A percentile compares a stretch with the other conserved stretches of the same genome.
Evolutionary conservation across 805 yeast species (phyloP).

Genomic region (Zygosaccharomyces rouxii): DNA sequence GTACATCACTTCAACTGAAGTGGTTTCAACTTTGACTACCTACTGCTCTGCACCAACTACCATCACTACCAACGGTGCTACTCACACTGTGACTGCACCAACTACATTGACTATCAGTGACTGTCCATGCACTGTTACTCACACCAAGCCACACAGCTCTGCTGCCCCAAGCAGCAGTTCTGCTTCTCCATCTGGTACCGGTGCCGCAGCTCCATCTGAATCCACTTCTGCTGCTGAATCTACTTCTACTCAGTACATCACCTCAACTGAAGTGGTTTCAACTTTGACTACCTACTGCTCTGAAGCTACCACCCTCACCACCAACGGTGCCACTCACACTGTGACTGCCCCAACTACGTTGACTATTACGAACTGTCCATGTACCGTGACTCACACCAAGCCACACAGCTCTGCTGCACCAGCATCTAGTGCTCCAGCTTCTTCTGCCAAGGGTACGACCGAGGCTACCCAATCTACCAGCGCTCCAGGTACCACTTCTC

Average conservation of each 20-base stretch:
- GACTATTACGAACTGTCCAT: slow-evolving; percentile 83
- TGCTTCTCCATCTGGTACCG: neutral
- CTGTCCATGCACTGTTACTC: slow-evolving; percentile 65
- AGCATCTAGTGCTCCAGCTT: neutral
- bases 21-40: slow-evolving; percentile 70
- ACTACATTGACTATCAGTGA: slow-evolving; percentile 83
- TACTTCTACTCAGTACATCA: slow-evolving; percentile 23
- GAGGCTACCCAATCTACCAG: slow-evolving; percentile 1
- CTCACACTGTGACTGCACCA: slow-evolving; percentile 72
- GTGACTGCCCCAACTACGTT: slow-evolving; percentile 77
- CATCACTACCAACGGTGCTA: slow-evolving; percentile 57
- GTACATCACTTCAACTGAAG: slow-evolving; percentile 35
- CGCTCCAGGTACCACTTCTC: neutral
- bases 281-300: slow-evolving; percentile 83
- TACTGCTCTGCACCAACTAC: slow-evolving; percentile 78
- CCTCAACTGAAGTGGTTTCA: slow-evolving; percentile 48
- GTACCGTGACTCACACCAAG: slow-evolving; percentile 42
- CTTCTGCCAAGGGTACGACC: slow-evolving; percentile 3
- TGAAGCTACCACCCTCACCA: slow-evolving; percentile 57
- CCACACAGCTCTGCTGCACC: neutral
- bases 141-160: slow-evolving; percentile 26
- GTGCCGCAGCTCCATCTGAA: neutral
- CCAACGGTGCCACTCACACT: slow-evolving; percentile 66
- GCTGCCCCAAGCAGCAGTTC: slow-evolving; percentile 6
- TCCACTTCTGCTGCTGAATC: neutral